These are phyloP conservation scores for Globisporangium parvum DNA, from an alignment of 352 stramenopile species.

Conservation along the genomic window DNA sequence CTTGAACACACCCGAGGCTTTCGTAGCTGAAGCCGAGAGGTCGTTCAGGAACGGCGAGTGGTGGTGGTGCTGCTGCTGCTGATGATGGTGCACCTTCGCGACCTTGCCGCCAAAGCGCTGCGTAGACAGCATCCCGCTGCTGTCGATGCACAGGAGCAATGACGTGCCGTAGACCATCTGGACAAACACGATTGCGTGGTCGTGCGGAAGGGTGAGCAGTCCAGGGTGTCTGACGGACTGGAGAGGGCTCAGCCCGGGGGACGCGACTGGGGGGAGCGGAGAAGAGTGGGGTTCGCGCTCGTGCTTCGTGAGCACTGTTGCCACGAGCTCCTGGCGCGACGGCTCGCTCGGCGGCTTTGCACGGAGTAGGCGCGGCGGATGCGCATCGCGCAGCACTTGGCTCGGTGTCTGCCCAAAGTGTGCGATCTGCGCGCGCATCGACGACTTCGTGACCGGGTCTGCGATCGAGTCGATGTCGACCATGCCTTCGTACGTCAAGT, in stretches of 20 bases:
- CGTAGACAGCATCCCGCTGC: slow-evolving; percentile 55
- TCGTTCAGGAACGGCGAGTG: slow-evolving; percentile 44
- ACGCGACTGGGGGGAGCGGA: neutral
- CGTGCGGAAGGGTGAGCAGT: slow-evolving; percentile 48
- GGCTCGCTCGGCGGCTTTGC: neutral
- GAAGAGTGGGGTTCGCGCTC: neutral
- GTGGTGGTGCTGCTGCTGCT: slow-evolving; percentile 15
- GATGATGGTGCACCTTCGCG: slow-evolving; percentile 38
- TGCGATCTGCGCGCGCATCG: slow-evolving; percentile 95
- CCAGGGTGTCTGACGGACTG: slow-evolving; percentile 1
- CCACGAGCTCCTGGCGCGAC: neutral
- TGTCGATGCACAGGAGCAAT: slow-evolving; percentile 62
- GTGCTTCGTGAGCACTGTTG: neutral
- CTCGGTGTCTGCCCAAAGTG: slow-evolving; percentile 98
- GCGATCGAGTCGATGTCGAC: slow-evolving; percentile 96
- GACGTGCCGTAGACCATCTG: slow-evolving; percentile 37
- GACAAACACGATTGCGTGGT: slow-evolving; percentile 48
- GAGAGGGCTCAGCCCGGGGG: neutral
- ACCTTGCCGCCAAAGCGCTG: slow-evolving; percentile 59
- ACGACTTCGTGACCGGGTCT: slow-evolving; percentile 90
- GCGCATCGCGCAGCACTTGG: slow-evolving; percentile 92
- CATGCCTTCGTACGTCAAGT: slow-evolving; percentile 97
- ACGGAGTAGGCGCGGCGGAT: slow-evolving; percentile 48
- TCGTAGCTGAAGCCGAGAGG: slow-evolving; percentile 31
- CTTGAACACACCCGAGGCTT: slow-evolving; percentile 41